phyloP scores from a whole-genome alignment of 2,329 filamentous ascomycete species.

The Ophiostoma novo-ulmi region DNA sequence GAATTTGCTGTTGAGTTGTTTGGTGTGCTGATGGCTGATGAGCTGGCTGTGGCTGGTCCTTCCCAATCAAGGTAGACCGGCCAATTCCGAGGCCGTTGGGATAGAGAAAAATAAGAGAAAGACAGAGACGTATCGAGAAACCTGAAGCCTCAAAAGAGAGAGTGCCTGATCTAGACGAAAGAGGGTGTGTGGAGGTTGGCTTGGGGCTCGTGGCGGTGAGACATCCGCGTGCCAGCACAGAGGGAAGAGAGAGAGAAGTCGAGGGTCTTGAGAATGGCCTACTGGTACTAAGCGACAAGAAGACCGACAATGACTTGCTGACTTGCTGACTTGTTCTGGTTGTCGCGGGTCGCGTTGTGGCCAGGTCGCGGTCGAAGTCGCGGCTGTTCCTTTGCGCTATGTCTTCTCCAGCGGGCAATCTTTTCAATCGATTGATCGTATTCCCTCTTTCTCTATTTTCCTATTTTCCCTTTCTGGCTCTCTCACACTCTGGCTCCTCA shows the following conservation, averaged over 20 bases:
- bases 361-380: neutral
- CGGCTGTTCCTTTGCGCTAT: neutral
- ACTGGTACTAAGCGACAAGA: neutral
- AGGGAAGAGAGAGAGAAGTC: neutral
- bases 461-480: neutral
- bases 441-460: neutral
- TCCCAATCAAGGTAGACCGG: constrained; percentile 15
- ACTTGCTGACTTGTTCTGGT: neutral
- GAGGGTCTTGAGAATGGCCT: neutral
- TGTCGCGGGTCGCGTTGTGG: constrained; percentile 1
- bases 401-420: neutral
- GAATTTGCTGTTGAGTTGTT: neutral
- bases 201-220: constrained; percentile 22
- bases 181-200: constrained; percentile 13
- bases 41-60: neutral
- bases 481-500: neutral
- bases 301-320: neutral
- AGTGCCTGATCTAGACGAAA: constrained; percentile 9
- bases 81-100: neutral
- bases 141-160: neutral
- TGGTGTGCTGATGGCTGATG: neutral
- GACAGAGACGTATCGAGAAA: too few species aligned
- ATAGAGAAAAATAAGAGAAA: neutral
- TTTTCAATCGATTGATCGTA: neutral
- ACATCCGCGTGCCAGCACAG: constrained; percentile 21